Evolutionary conservation across 495 filamentous ascomycete species (phyloP).

Genomic region (Hypoxylon lienhwacheense): DNA sequence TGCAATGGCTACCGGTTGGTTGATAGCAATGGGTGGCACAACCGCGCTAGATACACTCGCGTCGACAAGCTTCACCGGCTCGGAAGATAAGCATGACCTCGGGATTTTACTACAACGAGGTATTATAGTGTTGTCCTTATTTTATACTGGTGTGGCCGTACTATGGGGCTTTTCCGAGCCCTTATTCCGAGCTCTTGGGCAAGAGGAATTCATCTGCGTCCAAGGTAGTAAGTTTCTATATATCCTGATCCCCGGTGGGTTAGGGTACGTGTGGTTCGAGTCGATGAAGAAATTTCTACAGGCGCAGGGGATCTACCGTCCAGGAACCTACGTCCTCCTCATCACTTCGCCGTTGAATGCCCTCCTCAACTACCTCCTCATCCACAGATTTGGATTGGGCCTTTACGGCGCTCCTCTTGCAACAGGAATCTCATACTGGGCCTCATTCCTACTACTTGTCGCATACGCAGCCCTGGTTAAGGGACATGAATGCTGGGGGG

Average conservation of each 20-base stretch:
- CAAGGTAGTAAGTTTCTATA: constrained; percentile 76
- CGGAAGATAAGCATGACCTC: constrained; percentile 77
- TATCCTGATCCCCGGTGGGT: constrained; percentile 77
- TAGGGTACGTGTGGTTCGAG: constrained; percentile 93
- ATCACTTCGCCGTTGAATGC: constrained; percentile 82
- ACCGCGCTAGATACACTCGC: constrained; percentile 89
- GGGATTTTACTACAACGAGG: constrained; percentile 81
- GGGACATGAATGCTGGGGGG: constrained; percentile 83
- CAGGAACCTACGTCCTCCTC: constrained; percentile 83
- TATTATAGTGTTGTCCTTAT: constrained; percentile 69
- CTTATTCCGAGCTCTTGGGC: constrained; percentile 74
- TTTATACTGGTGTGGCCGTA: constrained; percentile 75
- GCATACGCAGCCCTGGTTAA: constrained; percentile 72
- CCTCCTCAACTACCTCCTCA: constrained; percentile 76
- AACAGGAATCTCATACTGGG: constrained; percentile 85
- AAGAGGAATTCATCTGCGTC: constrained; percentile 74
- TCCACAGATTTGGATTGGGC: constrained; percentile 69
- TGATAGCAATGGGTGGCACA: constrained; percentile 89
- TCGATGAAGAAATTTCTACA: constrained; percentile 90
- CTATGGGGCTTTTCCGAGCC: constrained; percentile 79
- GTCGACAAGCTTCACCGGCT: constrained; percentile 84
- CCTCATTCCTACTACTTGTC: constrained; percentile 75
- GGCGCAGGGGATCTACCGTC: constrained; percentile 86
- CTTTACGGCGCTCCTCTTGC: constrained; percentile 82
- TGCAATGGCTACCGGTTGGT: constrained; percentile 86